Evolutionary conservation across 805 yeast species (phyloP), one percentile per base, ranked within the genome.

Genomic region (Candida tallmaniae): DNA sequence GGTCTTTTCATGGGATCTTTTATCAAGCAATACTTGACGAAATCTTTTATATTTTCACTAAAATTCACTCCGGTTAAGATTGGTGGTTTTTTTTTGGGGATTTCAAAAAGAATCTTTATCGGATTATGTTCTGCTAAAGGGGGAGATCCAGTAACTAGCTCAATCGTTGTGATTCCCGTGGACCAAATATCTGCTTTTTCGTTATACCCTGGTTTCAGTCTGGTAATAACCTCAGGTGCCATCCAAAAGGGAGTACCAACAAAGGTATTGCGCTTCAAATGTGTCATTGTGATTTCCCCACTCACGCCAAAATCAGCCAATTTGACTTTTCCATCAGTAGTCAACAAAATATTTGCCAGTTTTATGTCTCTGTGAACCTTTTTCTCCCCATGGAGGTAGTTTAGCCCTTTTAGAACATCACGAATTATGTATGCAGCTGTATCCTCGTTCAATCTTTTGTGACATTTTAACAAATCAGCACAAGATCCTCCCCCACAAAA

Each of bases 241-340:
- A 90, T 89, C 97, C 97, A 89, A 58, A 77, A 86, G 10, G 97
- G 96, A 0, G 97, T 88, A 1, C 97, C 97, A 34, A 88, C 96
- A 68, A 89, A 81, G 0, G 96, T 85, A 36, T 74, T 76, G 43
- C 80, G 73, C 40, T 68, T 68, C 15, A 65, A 57, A 34, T 56
- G 58, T 1, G 82, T 70, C 29, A 67, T 59, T 14, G 80, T 73
- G 18, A 89, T 67, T 55, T 87, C 93, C 0, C 93, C 93, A 48
- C 90, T 78, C 4, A 89, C 96, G 1, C 97, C 97, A 65, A 89
- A 89, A 60, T 90, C 97, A 0, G 88, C 96, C 21, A 89, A 60
- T 54, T 89, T 90, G 25, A 89, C 76, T 19, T 65, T 62, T 0
- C 95, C 96, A 3, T 52, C 50, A 3, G 68, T 71, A 0, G 94